Evolutionary conservation across 148 eudicot genomes (phyloP), one percentile per base, ranked within the genome.

Genomic region (Vaccinium corymbosum): DNA sequence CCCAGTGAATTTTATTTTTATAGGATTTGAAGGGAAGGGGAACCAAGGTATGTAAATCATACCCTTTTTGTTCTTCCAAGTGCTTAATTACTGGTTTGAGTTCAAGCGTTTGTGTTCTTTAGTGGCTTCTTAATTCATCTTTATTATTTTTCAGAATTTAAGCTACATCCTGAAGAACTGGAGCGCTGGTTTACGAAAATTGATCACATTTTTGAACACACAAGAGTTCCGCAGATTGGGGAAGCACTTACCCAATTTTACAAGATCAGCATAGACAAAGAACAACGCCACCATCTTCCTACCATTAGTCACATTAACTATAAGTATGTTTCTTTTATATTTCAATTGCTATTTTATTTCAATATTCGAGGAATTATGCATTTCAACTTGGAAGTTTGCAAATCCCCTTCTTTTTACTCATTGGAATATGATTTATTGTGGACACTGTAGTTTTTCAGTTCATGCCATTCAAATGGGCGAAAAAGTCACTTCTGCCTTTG

Each of bases 181-280:
- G 98, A 95, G 92, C 97, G 94, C 82, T 95, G 98, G 98, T 95
- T 95, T 90, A 93, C 93, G 35, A 93, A 95, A 84, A 95, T 95
- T 87, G 98, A 95, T 90, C 98, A 95, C 85, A 91, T 95, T 42
- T 95, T 95, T 91, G 94, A 93, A 72, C 98, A 95, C 78, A 92
- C 98, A 3, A 91, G 98, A 82, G 86, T 92, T 81, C 95, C 98
- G 27, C 89, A 88, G 83, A 90, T 91, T 84, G 94, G 93, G 76
- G 98, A 95, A 92, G 89, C 91, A 81, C 91, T 92, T 56, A 87
- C 90, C 57, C 97, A 98, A 66, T 95, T 95, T 86, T 92, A 95
- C 91, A 94, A 91, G 89, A 90, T 87, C 81, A 92, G 88, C 85
- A 82, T 90, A 74, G 97, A 95, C 56, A 91, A 86, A 85, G 90